A percentile compares a stretch with the other conserved stretches of the same genome.
Conservation (phyloP, 805 yeast genomes). For the Wickerhamiella sorbophila region DNA sequence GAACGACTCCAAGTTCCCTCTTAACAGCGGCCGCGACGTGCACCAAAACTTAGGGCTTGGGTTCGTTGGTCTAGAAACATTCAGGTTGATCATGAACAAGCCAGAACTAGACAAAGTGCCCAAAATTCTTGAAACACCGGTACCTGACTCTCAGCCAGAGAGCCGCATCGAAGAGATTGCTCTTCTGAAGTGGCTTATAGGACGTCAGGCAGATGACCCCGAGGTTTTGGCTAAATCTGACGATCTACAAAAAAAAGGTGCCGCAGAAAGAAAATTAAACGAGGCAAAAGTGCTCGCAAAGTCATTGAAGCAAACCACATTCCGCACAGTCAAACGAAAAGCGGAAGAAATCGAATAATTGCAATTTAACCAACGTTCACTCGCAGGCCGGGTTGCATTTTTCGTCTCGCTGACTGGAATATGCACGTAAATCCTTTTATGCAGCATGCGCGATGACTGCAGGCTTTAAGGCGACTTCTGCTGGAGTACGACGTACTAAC, state of each 20-base stretch:
- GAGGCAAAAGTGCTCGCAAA: slow-evolving; percentile 42
- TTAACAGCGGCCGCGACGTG: slow-evolving; percentile 77
- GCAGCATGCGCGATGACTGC: too few relatives aligned
- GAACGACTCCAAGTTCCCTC: slow-evolving; percentile 90
- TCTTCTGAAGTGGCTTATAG: slow-evolving; percentile 63
- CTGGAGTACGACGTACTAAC: too few relatives aligned
- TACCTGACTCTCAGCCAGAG: slow-evolving; percentile 25
- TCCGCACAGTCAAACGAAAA: background rate
- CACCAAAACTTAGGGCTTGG: slow-evolving; percentile 87
- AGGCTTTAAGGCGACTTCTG: too few relatives aligned
- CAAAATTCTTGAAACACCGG: slow-evolving; percentile 75
- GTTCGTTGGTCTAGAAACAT: slow-evolving; percentile 73
- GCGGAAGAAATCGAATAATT: background rate
- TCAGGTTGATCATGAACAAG: slow-evolving; percentile 62
- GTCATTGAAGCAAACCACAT: slow-evolving; percentile 17
- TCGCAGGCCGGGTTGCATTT: too few relatives aligned
- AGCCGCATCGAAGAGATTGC: slow-evolving; percentile 71
- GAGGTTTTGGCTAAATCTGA: slow-evolving; percentile 38
- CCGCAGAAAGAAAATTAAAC: slow-evolving; percentile 54
- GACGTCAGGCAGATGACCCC: slow-evolving; percentile 35
- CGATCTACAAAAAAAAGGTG: slow-evolving; percentile 46
- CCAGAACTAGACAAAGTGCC: slow-evolving; percentile 52
- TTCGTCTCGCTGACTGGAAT: too few relatives aligned
- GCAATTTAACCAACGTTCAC: too few relatives aligned
- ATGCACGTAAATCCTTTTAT: too few relatives aligned